Conservation (phyloP, 2,329 filamentous ascomycete genomes). For the Paecilomyces niveus region DNA sequence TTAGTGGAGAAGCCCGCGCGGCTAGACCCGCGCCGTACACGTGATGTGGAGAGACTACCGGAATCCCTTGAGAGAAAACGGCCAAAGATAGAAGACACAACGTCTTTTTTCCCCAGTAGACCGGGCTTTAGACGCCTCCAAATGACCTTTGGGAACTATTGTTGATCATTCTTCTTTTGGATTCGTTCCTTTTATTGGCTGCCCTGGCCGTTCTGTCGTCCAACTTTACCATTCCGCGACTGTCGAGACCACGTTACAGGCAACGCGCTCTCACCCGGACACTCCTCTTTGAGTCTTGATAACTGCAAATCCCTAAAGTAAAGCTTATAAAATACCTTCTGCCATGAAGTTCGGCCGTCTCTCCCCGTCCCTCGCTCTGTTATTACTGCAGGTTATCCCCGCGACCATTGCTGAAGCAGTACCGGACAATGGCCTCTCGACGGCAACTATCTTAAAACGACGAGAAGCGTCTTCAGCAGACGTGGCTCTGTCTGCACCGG, state of each 20-base stretch:
- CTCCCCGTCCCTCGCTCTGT: constrained; percentile 24
- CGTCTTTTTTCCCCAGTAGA: background rate
- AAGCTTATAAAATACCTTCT: constrained; percentile 1
- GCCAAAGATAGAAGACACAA: background rate
- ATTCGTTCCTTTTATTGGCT: background rate
- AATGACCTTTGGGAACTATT: background rate
- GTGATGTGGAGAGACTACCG: background rate
- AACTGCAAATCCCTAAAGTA: too few relatives aligned
- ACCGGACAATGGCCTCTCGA: constrained; percentile 6
- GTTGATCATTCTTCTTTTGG: background rate
- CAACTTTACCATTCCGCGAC: background rate
- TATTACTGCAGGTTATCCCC: constrained; percentile 28
- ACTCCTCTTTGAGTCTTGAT: background rate
- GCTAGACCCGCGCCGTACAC: background rate
- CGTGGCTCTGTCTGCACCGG: constrained; percentile 11
- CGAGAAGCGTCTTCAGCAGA: constrained; percentile 7
- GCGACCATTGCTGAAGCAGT: constrained; percentile 15
- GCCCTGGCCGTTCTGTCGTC: background rate
- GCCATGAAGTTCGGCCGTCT: constrained; percentile 27
- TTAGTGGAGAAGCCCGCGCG: background rate
- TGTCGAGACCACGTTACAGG: background rate
- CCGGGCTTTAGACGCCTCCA: background rate
- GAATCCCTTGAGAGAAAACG: background rate
- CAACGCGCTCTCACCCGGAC: background rate
- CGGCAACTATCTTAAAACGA: background rate